phyloP scores from a whole-genome alignment of 495 filamentous ascomycete species.

The Echria macrotheca region DNA sequence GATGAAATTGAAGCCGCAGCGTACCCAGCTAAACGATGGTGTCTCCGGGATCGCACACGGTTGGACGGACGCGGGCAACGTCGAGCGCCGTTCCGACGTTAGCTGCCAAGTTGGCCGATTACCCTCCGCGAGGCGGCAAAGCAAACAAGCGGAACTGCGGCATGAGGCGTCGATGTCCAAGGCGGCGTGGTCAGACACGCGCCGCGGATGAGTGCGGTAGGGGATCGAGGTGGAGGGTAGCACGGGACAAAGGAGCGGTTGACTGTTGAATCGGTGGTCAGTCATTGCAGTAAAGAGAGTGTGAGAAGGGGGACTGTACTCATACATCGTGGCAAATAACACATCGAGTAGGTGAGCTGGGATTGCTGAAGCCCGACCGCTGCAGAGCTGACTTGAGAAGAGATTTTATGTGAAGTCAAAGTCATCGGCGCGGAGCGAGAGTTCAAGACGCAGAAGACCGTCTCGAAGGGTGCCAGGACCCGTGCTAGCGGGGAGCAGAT shows the following conservation, averaged over 20 bases:
- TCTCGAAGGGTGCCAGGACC: too few relatives aligned
- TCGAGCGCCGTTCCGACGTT: background rate
- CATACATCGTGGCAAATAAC: too few relatives aligned
- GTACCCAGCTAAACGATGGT: background rate
- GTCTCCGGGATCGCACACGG: background rate
- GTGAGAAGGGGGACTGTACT: conserved; percentile 4
- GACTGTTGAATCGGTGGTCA: conserved; percentile 6
- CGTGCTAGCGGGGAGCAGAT: too few relatives aligned
- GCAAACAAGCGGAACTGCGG: conserved; percentile 3
- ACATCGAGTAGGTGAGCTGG: too few relatives aligned
- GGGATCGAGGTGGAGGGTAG: conserved; percentile 4
- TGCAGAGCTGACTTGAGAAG: too few relatives aligned
- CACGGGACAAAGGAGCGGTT: conserved; percentile 4
- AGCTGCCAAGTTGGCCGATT: too few relatives aligned
- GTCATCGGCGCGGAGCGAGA: too few relatives aligned
- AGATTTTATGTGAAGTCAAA: too few relatives aligned
- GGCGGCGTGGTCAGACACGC: conserved; percentile 7
- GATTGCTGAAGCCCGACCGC: too few relatives aligned
- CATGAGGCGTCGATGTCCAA: conserved; percentile 6
- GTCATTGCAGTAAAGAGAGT: conserved; percentile 4
- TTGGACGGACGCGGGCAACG: background rate
- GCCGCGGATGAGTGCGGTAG: conserved; percentile 4
- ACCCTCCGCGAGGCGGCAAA: too few relatives aligned
- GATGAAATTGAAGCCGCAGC: conserved; percentile 1
- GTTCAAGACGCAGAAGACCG: too few relatives aligned